phyloP scores from a whole-genome alignment of 2,329 filamentous ascomycete species.

The Alternaria arbusti region DNA sequence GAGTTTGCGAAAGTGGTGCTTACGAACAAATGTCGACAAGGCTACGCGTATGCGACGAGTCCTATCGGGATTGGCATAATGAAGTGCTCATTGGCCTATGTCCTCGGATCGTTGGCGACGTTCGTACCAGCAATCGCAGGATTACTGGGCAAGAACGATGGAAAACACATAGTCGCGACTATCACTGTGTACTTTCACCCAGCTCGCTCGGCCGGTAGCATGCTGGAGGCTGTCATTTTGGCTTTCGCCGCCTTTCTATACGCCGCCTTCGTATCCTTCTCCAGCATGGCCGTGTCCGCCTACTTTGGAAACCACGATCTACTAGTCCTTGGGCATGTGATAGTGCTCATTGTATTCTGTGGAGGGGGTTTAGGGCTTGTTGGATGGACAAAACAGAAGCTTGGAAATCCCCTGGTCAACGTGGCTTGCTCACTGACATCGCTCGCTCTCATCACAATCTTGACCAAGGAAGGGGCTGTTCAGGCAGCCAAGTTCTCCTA shows the following conservation, averaged over 20 bases:
- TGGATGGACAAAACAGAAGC: slow-evolving; percentile 83
- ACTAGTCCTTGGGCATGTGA: slow-evolving; percentile 73
- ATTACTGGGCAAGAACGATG: slow-evolving; percentile 82
- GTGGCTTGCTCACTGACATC: slow-evolving; percentile 81
- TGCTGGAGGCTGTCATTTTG: slow-evolving; percentile 83
- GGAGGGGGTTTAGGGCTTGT: slow-evolving; percentile 86
- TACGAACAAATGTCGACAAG: slow-evolving; percentile 32
- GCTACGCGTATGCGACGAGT: slow-evolving; percentile 70
- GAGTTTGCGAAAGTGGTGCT: slow-evolving; percentile 46
- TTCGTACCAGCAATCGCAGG: slow-evolving; percentile 76
- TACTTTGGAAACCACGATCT: slow-evolving; percentile 74
- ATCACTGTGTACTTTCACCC: slow-evolving; percentile 96
- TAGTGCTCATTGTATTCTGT: slow-evolving; percentile 83
- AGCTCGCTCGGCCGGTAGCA: slow-evolving; percentile 82
- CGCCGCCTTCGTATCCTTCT: slow-evolving; percentile 74
- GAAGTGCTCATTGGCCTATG: slow-evolving; percentile 90
- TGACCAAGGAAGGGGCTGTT: slow-evolving; percentile 90
- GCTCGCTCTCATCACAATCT: slow-evolving; percentile 84
- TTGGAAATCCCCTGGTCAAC: slow-evolving; percentile 80
- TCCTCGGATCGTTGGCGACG: slow-evolving; percentile 84
- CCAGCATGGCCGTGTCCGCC: slow-evolving; percentile 88
- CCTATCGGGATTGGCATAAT: slow-evolving; percentile 79
- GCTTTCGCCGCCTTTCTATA: slow-evolving; percentile 81
- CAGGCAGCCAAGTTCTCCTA: slow-evolving; percentile 82
- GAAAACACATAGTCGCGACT: slow-evolving; percentile 92